Evolutionary conservation across 2,329 filamentous ascomycete genomes (phyloP), one percentile per base, ranked within the genome.

Genomic region (Exophiala spinifera): DNA sequence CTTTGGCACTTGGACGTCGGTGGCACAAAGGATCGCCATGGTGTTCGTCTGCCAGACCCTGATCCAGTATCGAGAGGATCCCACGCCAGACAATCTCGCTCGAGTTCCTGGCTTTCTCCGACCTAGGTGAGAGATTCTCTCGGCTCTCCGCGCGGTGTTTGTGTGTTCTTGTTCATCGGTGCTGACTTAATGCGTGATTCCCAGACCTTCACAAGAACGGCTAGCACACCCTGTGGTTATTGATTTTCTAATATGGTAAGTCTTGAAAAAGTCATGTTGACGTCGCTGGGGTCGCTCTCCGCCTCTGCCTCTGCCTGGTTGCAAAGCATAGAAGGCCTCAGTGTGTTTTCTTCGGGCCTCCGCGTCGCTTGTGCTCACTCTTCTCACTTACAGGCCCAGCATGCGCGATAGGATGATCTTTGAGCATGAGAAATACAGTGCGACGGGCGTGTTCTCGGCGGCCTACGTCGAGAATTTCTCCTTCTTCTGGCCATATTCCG

Each of bases 221-320:
- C 51, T 62, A 7, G 54, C 61, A 43, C 60, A 62, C 43, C 60
- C 60, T 5, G 56, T 56, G 8, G 60, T 62, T 11, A 62, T 62
- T 15, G 60, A 62, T 46, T 62, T 60, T 45, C 49, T 62, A 3
- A 42, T 61, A 44, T 62, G 60, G 60, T 58, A 46, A n/a, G 56
- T 49, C 28, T 20, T 7, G n/a, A n/a, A n/a, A n/a, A n/a, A n/a
- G n/a, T n/a, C n/a, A n/a, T 25, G 23, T 25, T 25, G 23, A 25
- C 7, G 7, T 25, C 4, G 23, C 7, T n/a, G n/a, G n/a, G n/a
- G n/a, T n/a, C n/a, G 23, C 23, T 25, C 23, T 48, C n/a, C n/a
- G n/a, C n/a, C n/a, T n/a, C 6, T 39, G 15, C 21, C 11, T 10
- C n/a, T 46, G 23, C 23, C n/a, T 25, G 23, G 23, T 49, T 39